phyloP scores from a whole-genome alignment of 2,329 filamentous ascomycete species.

The Microcyclosporella mali region DNA sequence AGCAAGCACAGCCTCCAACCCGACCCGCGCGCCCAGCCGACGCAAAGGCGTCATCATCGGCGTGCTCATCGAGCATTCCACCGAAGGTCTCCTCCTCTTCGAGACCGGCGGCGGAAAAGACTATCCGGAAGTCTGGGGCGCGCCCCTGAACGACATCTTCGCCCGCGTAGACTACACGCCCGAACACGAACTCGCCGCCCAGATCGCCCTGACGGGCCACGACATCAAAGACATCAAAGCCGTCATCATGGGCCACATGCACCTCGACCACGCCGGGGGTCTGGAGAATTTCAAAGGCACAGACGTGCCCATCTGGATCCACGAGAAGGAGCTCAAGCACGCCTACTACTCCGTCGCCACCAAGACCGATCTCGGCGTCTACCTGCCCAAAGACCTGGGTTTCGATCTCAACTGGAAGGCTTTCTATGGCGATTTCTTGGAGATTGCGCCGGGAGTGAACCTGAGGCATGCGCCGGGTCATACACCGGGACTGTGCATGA shows the following conservation, averaged over 20 bases:
- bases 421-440: conserved; percentile 29
- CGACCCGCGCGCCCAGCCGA: conserved; percentile 22
- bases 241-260: conserved; percentile 35
- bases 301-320: conserved; percentile 33
- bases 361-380: conserved; percentile 29
- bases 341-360: conserved; percentile 35
- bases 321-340: conserved; percentile 35
- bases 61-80: conserved; percentile 27
- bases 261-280: conserved; percentile 34
- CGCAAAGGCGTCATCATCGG: conserved; percentile 30
- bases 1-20: conserved; percentile 26
- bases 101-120: conserved; percentile 32
- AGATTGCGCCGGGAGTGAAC: conserved; percentile 32
- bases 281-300: conserved; percentile 32
- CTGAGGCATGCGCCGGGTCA: conserved; percentile 34
- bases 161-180: conserved; percentile 24
- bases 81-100: conserved; percentile 33
- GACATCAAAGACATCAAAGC: conserved; percentile 33
- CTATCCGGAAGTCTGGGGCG: conserved; percentile 28
- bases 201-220: conserved; percentile 27
- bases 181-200: conserved; percentile 17
- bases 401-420: conserved; percentile 35
- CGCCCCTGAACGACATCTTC: conserved; percentile 31
- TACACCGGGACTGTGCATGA: conserved; percentile 32
- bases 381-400: conserved; percentile 32